phyloP scores from a whole-genome alignment of 176 grass and related monocot genomes.

The Paspalum vaginatum region DNA sequence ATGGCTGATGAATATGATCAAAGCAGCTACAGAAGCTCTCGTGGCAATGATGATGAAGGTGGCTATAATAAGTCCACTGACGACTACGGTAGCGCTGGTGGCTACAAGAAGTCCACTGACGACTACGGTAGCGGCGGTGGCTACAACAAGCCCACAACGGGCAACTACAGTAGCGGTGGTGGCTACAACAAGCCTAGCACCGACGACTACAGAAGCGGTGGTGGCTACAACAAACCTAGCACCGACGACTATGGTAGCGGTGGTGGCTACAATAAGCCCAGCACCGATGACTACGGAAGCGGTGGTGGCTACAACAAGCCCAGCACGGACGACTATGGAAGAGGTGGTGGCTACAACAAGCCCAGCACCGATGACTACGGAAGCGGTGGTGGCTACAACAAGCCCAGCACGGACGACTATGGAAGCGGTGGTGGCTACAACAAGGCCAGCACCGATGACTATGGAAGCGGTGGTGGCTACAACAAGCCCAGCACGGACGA shows the following conservation, averaged over 20 bases:
- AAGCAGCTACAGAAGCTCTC: conserved; percentile 21
- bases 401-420: conserved; percentile 38
- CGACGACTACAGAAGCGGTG: neutral
- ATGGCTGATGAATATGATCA: conserved; percentile 33
- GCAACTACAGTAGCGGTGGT: neutral
- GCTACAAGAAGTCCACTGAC: neutral
- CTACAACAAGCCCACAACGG: neutral
- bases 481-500: conserved; percentile 41
- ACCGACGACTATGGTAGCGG: neutral
- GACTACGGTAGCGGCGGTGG: neutral
- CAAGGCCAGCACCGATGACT: conserved; percentile 40
- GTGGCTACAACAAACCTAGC: neutral
- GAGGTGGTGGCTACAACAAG: too few relatives aligned
- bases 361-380: too few relatives aligned
- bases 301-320: conserved; percentile 8
- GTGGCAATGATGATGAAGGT: neutral
- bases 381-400: too few relatives aligned
- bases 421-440: conserved; percentile 26
- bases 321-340: neutral
- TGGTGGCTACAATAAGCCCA: neutral
- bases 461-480: conserved; percentile 32
- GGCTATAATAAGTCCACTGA: conserved; percentile 13
- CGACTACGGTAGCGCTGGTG: neutral
- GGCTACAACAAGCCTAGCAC: conserved; percentile 1
- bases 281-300: neutral